phyloP scores from a whole-genome alignment of 495 filamentous ascomycete species.

The Immersiella caudata region DNA sequence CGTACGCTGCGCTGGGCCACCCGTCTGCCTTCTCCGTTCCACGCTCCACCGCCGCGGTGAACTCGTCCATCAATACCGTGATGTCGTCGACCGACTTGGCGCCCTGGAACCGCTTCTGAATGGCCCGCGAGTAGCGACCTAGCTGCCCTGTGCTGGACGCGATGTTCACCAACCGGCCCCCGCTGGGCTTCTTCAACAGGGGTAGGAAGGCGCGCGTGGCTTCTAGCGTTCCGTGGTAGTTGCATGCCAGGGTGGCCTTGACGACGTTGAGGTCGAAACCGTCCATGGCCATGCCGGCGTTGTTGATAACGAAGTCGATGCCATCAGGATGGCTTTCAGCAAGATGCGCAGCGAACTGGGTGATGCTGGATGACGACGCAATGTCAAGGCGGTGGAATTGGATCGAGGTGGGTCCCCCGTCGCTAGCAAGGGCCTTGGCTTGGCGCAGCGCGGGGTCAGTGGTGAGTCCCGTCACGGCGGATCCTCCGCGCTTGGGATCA shows the following conservation, averaged over 20 bases:
- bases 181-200: background rate
- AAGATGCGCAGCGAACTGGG: background rate
- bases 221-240: constrained; percentile 14
- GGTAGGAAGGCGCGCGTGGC: constrained; percentile 16
- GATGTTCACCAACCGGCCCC: constrained; percentile 10
- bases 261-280: constrained; percentile 52
- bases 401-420: constrained; percentile 7
- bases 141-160: background rate
- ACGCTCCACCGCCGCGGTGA: constrained; percentile 1
- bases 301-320: constrained; percentile 20
- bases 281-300: constrained; percentile 35
- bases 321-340: constrained; percentile 7
- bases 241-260: constrained; percentile 44
- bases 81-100: constrained; percentile 10
- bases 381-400: constrained; percentile 18
- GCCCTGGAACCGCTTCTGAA: constrained; percentile 2
- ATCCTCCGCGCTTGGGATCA: constrained; percentile 1
- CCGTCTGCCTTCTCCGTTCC: constrained; percentile 13
- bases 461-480: background rate
- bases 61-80: constrained; percentile 17
- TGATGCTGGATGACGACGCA: background rate
- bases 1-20: constrained; percentile 50
- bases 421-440: constrained; percentile 5
- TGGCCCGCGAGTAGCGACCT: background rate
- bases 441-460: constrained; percentile 7